These are phyloP conservation scores for Debaryomycetaceae sp. DNA, from an alignment of 1,139 yeast genomes.

Conservation along the genomic window DNA sequence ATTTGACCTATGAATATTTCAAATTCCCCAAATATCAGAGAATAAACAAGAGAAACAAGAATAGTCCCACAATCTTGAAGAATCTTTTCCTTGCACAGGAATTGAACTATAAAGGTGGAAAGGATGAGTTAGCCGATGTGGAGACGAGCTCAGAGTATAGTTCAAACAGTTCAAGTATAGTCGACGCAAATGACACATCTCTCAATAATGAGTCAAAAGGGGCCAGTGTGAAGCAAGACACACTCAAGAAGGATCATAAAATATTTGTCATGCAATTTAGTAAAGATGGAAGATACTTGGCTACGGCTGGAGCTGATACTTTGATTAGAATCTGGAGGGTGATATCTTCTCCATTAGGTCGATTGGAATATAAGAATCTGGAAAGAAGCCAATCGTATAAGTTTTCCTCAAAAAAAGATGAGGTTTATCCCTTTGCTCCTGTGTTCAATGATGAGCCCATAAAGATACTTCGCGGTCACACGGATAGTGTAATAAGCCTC, in stretches of 20 bases:
- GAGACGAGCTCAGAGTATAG: conserved; percentile 1
- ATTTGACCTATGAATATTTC: conserved; percentile 37
- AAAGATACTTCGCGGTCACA: conserved; percentile 63
- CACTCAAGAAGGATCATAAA: conserved; percentile 31
- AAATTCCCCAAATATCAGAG: conserved; percentile 54
- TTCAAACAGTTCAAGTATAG: neutral
- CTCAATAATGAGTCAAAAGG: neutral
- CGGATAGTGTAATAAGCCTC: conserved; percentile 63
- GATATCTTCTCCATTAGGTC: conserved; percentile 62
- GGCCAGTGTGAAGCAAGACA: conserved; percentile 4
- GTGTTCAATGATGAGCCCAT: conserved; percentile 74
- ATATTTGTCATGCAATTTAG: conserved; percentile 74
- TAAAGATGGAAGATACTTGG: conserved; percentile 75
- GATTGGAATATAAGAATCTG: conserved; percentile 39
- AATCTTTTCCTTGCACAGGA: conserved; percentile 81
- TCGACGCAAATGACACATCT: neutral
- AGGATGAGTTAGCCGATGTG: conserved; percentile 1
- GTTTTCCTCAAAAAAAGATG: conserved; percentile 11
- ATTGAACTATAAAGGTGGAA: conserved; percentile 28
- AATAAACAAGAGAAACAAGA: conserved; percentile 41
- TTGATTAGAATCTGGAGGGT: conserved; percentile 76
- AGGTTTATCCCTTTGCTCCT: conserved; percentile 55
- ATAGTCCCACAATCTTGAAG: conserved; percentile 44
- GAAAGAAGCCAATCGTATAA: conserved; percentile 9
- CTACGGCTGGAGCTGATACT: conserved; percentile 78